Evolutionary conservation across 345 rosid genomes (phyloP).

Genomic region (Cochlearia excelsa): DNA sequence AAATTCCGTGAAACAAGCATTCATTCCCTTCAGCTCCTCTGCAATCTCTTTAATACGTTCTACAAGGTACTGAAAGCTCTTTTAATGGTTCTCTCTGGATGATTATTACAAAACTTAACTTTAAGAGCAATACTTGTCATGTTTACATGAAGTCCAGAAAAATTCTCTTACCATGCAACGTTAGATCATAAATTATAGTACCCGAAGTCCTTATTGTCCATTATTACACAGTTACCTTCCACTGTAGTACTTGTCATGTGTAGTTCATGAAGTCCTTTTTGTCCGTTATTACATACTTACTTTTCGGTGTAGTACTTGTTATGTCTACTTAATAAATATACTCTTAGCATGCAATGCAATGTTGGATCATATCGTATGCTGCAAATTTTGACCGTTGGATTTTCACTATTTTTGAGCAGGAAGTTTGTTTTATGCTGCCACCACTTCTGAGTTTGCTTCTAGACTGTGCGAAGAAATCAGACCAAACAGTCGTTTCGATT

Average conservation of each 20-base stretch:
- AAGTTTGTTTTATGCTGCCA: conserved; percentile 97
- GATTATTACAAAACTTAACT: conserved; percentile 12
- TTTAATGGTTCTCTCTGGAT: conserved; percentile 2
- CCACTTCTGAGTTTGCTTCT: conserved; percentile 86
- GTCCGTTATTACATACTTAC: no score
- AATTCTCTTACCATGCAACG: conserved; percentile 14
- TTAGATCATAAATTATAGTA: not conserved
- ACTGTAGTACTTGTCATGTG: no score
- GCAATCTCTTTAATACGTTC: conserved; percentile 88
- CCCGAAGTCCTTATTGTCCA: no score
- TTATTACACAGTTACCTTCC: no score
- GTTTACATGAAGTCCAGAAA: conserved; percentile 10
- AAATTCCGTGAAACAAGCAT: conserved; percentile 90
- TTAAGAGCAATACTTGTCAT: conserved; percentile 20
- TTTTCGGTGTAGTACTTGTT: no score
- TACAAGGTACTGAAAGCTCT: conserved; percentile 43
- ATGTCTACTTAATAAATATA: not conserved
- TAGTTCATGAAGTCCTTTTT: no score
- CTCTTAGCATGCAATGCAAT: conserved; percentile 12
- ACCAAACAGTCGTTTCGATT: conserved; percentile 96
- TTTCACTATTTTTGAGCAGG: conserved; percentile 52
- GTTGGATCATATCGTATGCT: conserved; percentile 10
- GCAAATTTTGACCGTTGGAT: conserved; percentile 11
- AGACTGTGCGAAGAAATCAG: conserved; percentile 95
- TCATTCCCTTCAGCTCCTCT: conserved; percentile 77